Base-by-base conservation (phyloP, 257 asterid species). In the Ophiorrhiza pumila region DNA sequence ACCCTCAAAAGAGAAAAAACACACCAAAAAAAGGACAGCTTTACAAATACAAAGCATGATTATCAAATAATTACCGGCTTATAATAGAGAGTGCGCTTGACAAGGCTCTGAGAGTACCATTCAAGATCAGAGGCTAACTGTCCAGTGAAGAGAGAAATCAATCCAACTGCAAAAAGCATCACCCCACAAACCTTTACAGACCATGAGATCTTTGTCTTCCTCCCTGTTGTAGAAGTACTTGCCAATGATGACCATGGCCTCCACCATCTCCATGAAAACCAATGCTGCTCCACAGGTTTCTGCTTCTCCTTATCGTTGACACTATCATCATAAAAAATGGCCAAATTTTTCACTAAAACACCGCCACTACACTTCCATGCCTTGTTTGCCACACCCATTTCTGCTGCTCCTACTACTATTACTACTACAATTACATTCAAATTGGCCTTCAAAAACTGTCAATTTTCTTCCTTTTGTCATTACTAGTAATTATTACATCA, bases 121-220 rank as follows among this genome's bases (percentile, higher is more conserved):
- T 94, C 99, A 55, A 91, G 87, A 90, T 90, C 88, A 77, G 98
- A 88, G 32, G 91, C 98, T 78, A 95, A 87, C 79, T 95, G 99
- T 42, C 99, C 99, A 42, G 99, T 90, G 79, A 95, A 87, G 52
- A 95, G 93, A 5, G 99, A 95, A 76, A 95, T 89, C 76, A 95
- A 88, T 7, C 97, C 99, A 11, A 95, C 86, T 12, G 80, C 87
- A 67, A 95, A 95, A 57, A 95, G 91, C 88, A 92, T 68, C 46
- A 82, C 72, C 64, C 97, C 97, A 62, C 99, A 94, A 41, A 91
- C 81, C 75, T 71, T 77, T 25, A 74, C 83, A 75, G 98, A 85
- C 96, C 96, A 90, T 65, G 97, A 89, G 86, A 89, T 84, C 83
- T 79, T 81, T 77, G 80, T 83, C 78, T 83, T 83, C 83, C 87